phyloP scores from a whole-genome alignment of 1,284 basidiomycete species.

The Apiotrichum gamsii region DNA sequence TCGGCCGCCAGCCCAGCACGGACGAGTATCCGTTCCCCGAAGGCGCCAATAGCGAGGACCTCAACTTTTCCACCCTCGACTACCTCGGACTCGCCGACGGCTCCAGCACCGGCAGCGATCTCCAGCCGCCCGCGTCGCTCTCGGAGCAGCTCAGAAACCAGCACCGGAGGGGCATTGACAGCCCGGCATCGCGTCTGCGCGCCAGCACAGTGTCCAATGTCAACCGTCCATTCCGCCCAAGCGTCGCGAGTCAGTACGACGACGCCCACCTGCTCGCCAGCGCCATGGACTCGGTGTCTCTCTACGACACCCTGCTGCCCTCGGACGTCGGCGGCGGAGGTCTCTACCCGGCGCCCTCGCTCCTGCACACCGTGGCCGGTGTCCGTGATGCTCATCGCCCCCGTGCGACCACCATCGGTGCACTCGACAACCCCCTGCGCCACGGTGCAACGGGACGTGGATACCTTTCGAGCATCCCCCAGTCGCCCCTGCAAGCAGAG shows the following conservation, averaged over 20 bases:
- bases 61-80: constrained; percentile 86
- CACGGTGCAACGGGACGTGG: constrained; percentile 31
- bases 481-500: constrained; percentile 33
- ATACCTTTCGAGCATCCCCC: constrained; percentile 51
- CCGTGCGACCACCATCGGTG: constrained; percentile 84
- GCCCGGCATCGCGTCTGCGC: constrained; percentile 62
- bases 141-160: constrained; percentile 77
- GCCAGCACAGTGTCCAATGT: constrained; percentile 82
- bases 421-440: constrained; percentile 61
- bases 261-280: constrained; percentile 48
- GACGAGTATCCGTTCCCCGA: constrained; percentile 4
- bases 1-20: constrained; percentile 17
- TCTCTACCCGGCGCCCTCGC: constrained; percentile 10
- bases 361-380: constrained; percentile 17
- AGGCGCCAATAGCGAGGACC: constrained; percentile 58
- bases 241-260: constrained; percentile 59
- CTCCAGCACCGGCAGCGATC: constrained; percentile 13
- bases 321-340: background rate
- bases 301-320: constrained; percentile 32
- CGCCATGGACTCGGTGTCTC: constrained; percentile 33
- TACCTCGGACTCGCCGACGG: constrained; percentile 77
- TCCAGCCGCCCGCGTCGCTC: constrained; percentile 65
- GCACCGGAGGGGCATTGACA: constrained; percentile 74
- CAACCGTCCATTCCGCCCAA: constrained; percentile 56
- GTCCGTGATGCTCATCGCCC: constrained; percentile 55